Evolutionary conservation across 257 asterid species (phyloP).

Genomic region (Ophiorrhiza pumila): DNA sequence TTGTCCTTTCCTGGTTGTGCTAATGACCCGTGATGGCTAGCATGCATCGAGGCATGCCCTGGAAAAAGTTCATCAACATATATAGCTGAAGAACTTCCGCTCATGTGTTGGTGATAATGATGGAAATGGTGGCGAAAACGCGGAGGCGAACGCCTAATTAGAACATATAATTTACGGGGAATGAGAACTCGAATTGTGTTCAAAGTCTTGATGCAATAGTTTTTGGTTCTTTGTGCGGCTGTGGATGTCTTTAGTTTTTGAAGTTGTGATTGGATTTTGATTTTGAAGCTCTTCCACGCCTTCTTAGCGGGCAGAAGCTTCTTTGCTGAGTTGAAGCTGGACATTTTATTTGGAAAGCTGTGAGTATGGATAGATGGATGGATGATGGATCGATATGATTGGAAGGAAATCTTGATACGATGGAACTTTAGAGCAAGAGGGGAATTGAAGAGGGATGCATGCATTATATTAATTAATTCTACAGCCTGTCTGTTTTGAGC

Average conservation of each 20-base stretch:
- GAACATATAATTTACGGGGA: constrained; percentile 16
- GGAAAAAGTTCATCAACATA: constrained; percentile 35
- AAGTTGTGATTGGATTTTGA: constrained; percentile 27
- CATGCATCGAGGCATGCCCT: constrained; percentile 1
- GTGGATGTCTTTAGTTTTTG: constrained; percentile 23
- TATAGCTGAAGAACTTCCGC: constrained; percentile 21
- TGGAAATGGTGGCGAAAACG: constrained; percentile 6
- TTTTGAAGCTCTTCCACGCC: constrained; percentile 34
- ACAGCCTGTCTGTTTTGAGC: constrained; percentile 5
- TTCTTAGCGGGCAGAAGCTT: constrained; percentile 38
- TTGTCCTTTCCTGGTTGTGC: neutral
- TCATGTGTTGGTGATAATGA: constrained; percentile 9
- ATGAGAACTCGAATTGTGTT: constrained; percentile 17
- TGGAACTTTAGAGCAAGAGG: constrained; percentile 10
- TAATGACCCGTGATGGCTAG: neutral
- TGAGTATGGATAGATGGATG: neutral
- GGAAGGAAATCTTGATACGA: neutral
- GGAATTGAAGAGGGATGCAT: constrained; percentile 10
- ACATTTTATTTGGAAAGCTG: constrained; percentile 18
- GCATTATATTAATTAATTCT: constrained; percentile 26
- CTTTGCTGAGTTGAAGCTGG: constrained; percentile 31
- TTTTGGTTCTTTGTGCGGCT: constrained; percentile 26
- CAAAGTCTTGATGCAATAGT: constrained; percentile 11
- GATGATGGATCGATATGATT: neutral
- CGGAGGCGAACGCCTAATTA: constrained; percentile 11